Percentiles rank a stretch among this genome's conserved stretches.
These are phyloP conservation scores for Sporothrix euskadiensis DNA, from an alignment of 2,329 filamentous ascomycete genomes.

Conservation along the genomic window DNA sequence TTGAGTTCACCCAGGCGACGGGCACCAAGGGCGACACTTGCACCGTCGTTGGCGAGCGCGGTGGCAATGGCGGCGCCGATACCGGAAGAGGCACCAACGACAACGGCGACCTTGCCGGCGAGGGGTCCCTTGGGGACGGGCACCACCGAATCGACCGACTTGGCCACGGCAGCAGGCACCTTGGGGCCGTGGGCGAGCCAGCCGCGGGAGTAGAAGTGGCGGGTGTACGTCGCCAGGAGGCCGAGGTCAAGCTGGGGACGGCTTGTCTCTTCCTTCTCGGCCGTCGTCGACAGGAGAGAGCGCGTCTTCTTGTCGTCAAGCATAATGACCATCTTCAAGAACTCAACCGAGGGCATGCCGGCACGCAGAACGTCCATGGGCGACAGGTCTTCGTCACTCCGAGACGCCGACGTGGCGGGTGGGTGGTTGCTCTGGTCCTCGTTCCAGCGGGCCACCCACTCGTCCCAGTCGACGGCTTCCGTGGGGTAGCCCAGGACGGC, in stretches of 20 bases:
- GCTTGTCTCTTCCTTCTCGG: slow-evolving; percentile 39
- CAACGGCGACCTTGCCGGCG: slow-evolving; percentile 68
- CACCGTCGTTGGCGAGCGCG: slow-evolving; percentile 69
- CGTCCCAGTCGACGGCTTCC: slow-evolving; percentile 64
- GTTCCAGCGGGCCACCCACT: slow-evolving; percentile 74
- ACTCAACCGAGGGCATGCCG: slow-evolving; percentile 75
- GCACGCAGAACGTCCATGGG: slow-evolving; percentile 77
- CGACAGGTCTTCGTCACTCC: slow-evolving; percentile 64
- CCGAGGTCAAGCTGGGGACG: slow-evolving; percentile 64
- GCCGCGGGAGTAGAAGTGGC: slow-evolving; percentile 77
- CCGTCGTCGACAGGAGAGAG: slow-evolving; percentile 50
- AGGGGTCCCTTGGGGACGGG: slow-evolving; percentile 55
- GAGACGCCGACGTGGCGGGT: not conserved
- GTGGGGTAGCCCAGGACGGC: slow-evolving; percentile 70
- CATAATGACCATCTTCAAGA: slow-evolving; percentile 69
- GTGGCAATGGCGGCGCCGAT: slow-evolving; percentile 74
- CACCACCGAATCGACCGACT: not conserved
- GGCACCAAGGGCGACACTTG: slow-evolving; percentile 70
- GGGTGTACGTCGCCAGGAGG: slow-evolving; percentile 74
- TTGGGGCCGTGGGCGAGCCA: slow-evolving; percentile 59
- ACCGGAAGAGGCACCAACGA: slow-evolving; percentile 78
- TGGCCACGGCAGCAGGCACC: not conserved
- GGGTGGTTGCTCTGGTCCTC: slow-evolving; percentile 58
- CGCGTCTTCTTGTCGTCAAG: slow-evolving; percentile 70
- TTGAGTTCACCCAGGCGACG: slow-evolving; percentile 70